Percentiles rank a stretch among this genome's conserved stretches.
phyloP scores from a whole-genome alignment of 2,329 filamentous ascomycete species.

The Aurifilum marmelostoma region DNA sequence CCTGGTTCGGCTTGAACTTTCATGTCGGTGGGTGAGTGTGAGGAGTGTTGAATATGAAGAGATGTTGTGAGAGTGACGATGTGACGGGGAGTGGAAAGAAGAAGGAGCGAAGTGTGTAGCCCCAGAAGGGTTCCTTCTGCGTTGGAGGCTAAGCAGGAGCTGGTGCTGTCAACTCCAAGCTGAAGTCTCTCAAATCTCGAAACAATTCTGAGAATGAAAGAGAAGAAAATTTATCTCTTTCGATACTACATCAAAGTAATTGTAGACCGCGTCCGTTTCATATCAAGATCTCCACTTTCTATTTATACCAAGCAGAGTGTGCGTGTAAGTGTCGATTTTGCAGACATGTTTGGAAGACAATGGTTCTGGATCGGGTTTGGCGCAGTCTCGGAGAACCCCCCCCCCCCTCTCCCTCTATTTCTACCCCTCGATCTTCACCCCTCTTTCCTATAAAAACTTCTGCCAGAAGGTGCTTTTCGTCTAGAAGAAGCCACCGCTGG shows the following conservation, averaged over 20 bases:
- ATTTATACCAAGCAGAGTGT: not conserved
- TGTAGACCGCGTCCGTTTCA: slow-evolving; percentile 4
- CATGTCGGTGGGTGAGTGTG: slow-evolving; percentile 7
- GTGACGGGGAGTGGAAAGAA: not conserved
- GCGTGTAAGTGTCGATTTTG: too few relatives aligned
- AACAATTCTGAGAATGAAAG: not conserved
- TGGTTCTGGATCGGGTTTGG: slow-evolving; percentile 9
- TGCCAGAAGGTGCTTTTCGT: not conserved
- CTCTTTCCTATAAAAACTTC: not conserved
- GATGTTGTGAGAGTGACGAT: not conserved
- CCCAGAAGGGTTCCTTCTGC: not conserved
- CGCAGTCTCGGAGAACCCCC: not conserved
- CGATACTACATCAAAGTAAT: not conserved
- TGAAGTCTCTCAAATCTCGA: not conserved
- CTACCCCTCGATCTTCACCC: not conserved
- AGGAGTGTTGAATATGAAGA: not conserved
- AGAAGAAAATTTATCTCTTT: not conserved
- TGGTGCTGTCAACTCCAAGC: not conserved
- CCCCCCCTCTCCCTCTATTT: not conserved
- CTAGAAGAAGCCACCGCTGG: not conserved
- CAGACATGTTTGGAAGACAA: too few relatives aligned
- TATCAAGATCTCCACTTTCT: slow-evolving; percentile 6
- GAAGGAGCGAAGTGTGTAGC: not conserved
- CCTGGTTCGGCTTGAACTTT: slow-evolving; percentile 26
- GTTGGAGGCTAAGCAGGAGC: not conserved